Conservation (phyloP, 345 rosid species). For the Hypericum androsaemum region DNA sequence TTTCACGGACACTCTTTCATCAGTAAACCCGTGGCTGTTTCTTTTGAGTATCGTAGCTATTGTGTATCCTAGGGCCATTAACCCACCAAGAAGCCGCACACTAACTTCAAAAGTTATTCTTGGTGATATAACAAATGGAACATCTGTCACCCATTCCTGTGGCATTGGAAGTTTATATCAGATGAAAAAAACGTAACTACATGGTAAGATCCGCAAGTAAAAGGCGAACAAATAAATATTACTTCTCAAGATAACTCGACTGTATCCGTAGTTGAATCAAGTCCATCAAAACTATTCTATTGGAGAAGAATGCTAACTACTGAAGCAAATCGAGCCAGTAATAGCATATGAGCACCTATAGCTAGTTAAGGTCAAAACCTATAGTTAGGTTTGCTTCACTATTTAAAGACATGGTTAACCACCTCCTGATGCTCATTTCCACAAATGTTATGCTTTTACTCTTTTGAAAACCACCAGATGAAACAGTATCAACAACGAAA, state of each 20-base stretch:
- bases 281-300: no score
- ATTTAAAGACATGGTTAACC: no score
- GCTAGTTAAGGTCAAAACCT: no score
- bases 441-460: no score
- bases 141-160: conserved; percentile 93
- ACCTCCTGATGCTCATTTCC: no score
- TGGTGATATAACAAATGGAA: conserved; percentile 97
- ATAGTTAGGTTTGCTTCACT: no score
- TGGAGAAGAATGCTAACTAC: no score
- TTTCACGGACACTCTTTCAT: conserved; percentile 70
- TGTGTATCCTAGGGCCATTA: conserved; percentile 97
- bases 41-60: conserved; percentile 93
- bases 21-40: conserved; percentile 77
- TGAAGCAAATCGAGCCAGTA: no score
- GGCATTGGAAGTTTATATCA: conserved; percentile 16
- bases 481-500: neutral
- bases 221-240: neutral
- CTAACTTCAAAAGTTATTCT: conserved; percentile 97
- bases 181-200: conserved; percentile 6
- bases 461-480: no score
- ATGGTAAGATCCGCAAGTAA: neutral
- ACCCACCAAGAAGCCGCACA: conserved; percentile 97
- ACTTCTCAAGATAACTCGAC: no score
- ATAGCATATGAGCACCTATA: no score
- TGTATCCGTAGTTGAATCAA: no score